Evolutionary conservation across 2,329 filamentous ascomycete genomes (phyloP), one percentile per base, ranked within the genome.

Genomic region (Neonectria sp.): DNA sequence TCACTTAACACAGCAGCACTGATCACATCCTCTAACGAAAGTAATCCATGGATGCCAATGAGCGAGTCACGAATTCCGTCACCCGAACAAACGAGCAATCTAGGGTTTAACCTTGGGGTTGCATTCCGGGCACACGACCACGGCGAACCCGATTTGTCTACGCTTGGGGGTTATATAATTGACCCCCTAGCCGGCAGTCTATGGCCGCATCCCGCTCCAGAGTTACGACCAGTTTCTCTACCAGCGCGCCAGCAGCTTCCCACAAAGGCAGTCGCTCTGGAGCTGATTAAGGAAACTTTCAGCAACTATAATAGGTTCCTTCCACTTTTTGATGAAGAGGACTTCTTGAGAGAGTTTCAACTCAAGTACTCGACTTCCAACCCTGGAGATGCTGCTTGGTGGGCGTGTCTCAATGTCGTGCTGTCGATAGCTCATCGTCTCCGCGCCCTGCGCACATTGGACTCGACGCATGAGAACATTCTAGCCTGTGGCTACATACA

Each of bases 391-490:
- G 63, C 73, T 12, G 61, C 37, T 4, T 74, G 73, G 73, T 75
- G 73, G 73, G 73, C 73, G 4, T 75, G 73, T 40, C 60, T 75
- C 55, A 75, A 75, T 52, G 71, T 75, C 24, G 68, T 71, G 37
- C 55, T 75, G 3, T 67, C 71, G 6, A 53, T 75, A 3, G 71
- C 71, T 1, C 68, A 73, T 49, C 71, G 68, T 24, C 70, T 75
- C 52, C 73, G 73, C 3, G 65, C 68, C 13, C 67, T 73, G 67
- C 67, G 69, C n/a, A 65, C 51, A n/a, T 55, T 64, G 17, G 68
- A 74, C 13, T 55, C 65, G 1, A 27, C 48, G 3, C 55, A 58
- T 11, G 67, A 73, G 57, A 73, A 72, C 29, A 24, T 45, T 11
- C 64, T 65, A 17, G 60, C 73, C 2, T 67, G 48, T 31, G 67